Evolutionary conservation across 1,284 basidiomycete species (phyloP).

Genomic region (Cutaneotrichosporon mucoides): DNA sequence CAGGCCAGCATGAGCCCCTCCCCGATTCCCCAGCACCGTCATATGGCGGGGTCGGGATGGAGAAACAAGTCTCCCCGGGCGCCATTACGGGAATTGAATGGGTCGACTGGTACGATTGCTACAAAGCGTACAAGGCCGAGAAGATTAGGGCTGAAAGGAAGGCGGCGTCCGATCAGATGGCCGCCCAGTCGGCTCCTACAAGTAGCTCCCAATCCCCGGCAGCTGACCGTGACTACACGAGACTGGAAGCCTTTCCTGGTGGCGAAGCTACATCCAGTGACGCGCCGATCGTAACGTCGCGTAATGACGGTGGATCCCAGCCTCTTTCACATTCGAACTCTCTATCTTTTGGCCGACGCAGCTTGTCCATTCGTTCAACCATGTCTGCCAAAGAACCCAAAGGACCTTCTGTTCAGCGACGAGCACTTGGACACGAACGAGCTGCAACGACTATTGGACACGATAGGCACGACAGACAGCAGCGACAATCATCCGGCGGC

Average conservation of each 20-base stretch:
- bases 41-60: conserved; percentile 24
- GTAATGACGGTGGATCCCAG: conserved; percentile 16
- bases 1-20: not conserved
- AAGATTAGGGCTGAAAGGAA: conserved; percentile 52
- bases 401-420: conserved; percentile 25
- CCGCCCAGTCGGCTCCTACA: not conserved
- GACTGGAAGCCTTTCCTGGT: not conserved
- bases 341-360: conserved; percentile 21
- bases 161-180: conserved; percentile 3
- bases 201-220: not conserved
- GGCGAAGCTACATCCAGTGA: not conserved
- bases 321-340: not conserved
- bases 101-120: conserved; percentile 59
- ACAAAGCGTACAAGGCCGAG: conserved; percentile 56
- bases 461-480: not conserved
- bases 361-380: conserved; percentile 36
- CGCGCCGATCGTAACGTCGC: too few relatives aligned
- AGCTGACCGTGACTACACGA: not conserved
- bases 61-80: conserved; percentile 33
- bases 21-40: not conserved
- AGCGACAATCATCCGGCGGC: conserved; percentile 33
- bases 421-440: conserved; percentile 26
- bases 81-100: conserved; percentile 54
- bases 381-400: conserved; percentile 35
- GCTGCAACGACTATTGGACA: conserved; percentile 5